These are phyloP conservation scores for Didymella pomorum DNA, from an alignment of 2,329 filamentous ascomycete genomes.

Conservation along the genomic window DNA sequence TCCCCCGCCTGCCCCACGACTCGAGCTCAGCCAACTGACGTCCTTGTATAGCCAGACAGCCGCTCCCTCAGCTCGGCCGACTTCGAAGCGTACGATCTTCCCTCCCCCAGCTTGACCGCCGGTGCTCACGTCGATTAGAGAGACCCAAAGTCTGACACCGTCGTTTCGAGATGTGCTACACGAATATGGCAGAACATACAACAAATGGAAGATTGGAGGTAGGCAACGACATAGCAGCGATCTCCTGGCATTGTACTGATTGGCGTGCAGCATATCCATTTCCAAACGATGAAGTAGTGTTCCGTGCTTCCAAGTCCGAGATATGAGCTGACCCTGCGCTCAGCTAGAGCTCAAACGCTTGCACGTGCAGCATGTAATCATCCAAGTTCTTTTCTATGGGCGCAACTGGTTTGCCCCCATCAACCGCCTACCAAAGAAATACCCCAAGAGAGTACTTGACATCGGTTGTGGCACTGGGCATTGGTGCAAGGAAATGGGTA, in stretches of 20 bases:
- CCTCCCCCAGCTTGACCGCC: neutral
- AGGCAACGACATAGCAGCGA: constrained; percentile 20
- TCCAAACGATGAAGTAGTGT: constrained; percentile 51
- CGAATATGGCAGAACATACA: constrained; percentile 54
- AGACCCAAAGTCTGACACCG: constrained; percentile 50
- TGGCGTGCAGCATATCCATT: constrained; percentile 48
- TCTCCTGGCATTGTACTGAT: constrained; percentile 31
- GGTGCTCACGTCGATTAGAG: constrained; percentile 38
- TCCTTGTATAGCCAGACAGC: constrained; percentile 40
- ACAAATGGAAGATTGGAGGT: constrained; percentile 52
- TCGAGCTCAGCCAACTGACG: constrained; percentile 27
- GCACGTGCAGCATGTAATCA: constrained; percentile 50
- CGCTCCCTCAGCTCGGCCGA: constrained; percentile 41
- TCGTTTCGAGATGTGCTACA: constrained; percentile 51
- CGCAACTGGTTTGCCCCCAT: constrained; percentile 51
- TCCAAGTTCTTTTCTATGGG: constrained; percentile 48
- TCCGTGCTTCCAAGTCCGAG: neutral
- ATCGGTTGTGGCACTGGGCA: constrained; percentile 54
- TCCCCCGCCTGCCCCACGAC: constrained; percentile 20
- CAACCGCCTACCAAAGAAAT: constrained; percentile 39
- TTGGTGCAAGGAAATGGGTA: constrained; percentile 55
- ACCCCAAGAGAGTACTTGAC: constrained; percentile 50
- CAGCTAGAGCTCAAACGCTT: constrained; percentile 51
- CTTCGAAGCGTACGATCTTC: constrained; percentile 42
- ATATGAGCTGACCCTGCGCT: constrained; percentile 27